phyloP scores from a whole-genome alignment of 148 eudicot genomes.

The Rheum nobile region DNA sequence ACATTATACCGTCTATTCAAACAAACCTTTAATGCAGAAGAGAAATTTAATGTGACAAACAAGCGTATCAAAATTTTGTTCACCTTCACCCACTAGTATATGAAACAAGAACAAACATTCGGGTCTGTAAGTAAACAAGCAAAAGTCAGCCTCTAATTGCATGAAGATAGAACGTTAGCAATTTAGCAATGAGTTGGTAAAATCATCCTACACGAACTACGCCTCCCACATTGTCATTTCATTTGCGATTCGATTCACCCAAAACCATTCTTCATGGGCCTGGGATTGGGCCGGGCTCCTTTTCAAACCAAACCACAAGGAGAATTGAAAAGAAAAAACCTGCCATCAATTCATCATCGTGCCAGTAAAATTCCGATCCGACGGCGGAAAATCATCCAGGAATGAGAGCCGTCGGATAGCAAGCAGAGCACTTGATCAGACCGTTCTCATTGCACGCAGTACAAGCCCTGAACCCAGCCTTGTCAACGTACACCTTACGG shows the following conservation, averaged over 20 bases:
- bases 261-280: too few species aligned
- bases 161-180: neutral
- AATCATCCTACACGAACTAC: neutral
- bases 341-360: neutral
- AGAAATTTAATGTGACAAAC: too few species aligned
- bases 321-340: too few species aligned
- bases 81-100: too few species aligned
- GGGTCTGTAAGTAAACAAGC: too few species aligned
- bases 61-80: too few species aligned
- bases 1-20: too few species aligned
- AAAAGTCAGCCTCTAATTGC: neutral
- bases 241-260: neutral
- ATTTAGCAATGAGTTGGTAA: neutral
- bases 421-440: constrained; percentile 58
- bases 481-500: constrained; percentile 48
- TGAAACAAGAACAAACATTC: too few species aligned
- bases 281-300: too few species aligned
- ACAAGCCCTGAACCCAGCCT: constrained; percentile 48
- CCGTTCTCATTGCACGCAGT: constrained; percentile 65
- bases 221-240: neutral
- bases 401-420: constrained; percentile 16
- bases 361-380: neutral
- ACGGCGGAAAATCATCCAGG: neutral
- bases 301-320: too few species aligned
- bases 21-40: too few species aligned